Conservation (phyloP, 495 filamentous ascomycete species). For the Neurospora sp. region DNA sequence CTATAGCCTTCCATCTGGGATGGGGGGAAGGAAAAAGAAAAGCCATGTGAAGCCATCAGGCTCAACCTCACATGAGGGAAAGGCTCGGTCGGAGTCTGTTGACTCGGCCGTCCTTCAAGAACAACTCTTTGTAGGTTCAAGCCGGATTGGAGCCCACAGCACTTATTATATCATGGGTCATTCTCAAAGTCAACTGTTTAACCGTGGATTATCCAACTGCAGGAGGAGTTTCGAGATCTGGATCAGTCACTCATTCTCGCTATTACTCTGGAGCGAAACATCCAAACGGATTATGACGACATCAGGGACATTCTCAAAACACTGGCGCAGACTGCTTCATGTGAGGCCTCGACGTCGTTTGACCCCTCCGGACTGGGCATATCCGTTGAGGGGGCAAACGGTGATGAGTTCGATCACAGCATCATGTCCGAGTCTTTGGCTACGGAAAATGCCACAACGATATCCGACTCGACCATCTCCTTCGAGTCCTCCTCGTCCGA, state of each 20-base stretch:
- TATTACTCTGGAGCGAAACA: slow-evolving; percentile 38
- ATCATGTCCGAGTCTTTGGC: slow-evolving; percentile 1
- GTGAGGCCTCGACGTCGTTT: slow-evolving; percentile 54
- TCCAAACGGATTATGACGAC: slow-evolving; percentile 57
- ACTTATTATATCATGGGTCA: not conserved
- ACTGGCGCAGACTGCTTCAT: slow-evolving; percentile 48
- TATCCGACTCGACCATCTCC: slow-evolving; percentile 16
- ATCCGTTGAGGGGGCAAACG: not conserved
- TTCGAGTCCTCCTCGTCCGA: slow-evolving; percentile 12
- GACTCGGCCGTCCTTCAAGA: not conserved
- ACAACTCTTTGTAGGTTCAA: not conserved
- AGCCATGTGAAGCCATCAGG: not conserved
- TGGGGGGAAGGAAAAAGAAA: not conserved
- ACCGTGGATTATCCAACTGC: not conserved
- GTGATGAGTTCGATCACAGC: slow-evolving; percentile 6
- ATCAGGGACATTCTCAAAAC: slow-evolving; percentile 45
- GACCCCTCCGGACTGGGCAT: slow-evolving; percentile 63
- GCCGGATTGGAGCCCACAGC: not conserved
- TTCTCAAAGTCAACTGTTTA: not conserved
- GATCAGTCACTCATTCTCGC: slow-evolving; percentile 22
- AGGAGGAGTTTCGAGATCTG: slow-evolving; percentile 22
- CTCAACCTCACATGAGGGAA: not conserved
- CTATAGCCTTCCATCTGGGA: not conserved
- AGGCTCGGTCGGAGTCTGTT: not conserved
- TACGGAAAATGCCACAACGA: slow-evolving; percentile 16